These are phyloP conservation scores for Botryotinia convoluta DNA, from an alignment of 2,329 filamentous ascomycete genomes.

Conservation along the genomic window DNA sequence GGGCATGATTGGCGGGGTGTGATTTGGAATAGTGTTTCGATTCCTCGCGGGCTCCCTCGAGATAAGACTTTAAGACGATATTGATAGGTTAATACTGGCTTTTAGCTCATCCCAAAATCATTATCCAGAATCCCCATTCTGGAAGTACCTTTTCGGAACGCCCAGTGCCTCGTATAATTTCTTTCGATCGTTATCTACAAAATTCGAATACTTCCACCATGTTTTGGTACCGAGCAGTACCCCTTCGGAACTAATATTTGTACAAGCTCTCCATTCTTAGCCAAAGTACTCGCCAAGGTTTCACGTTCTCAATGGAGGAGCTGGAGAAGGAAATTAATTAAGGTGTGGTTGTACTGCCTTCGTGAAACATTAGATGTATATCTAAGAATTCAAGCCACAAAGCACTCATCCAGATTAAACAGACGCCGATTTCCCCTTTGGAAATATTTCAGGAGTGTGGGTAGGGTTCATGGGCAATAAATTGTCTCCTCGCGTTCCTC, in stretches of 20 bases:
- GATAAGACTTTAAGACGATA: not conserved
- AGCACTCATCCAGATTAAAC: not conserved
- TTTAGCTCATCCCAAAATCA: not conserved
- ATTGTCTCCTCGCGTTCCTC: not conserved
- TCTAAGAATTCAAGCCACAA: constrained; percentile 8
- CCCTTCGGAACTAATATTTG: not conserved
- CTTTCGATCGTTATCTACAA: not conserved
- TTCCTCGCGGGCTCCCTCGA: not conserved
- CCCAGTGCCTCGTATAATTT: not conserved
- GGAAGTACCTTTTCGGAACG: not conserved
- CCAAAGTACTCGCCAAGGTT: not conserved
- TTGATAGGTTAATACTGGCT: not conserved
- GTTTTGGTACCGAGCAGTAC: not conserved
- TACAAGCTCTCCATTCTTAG: not conserved
- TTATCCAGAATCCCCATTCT: not conserved
- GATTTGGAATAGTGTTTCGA: not conserved
- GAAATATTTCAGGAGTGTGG: not conserved
- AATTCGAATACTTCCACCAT: not conserved
- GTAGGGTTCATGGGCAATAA: not conserved
- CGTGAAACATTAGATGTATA: constrained; percentile 12
- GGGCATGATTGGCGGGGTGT: not conserved
- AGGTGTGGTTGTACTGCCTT: not conserved
- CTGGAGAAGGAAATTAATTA: constrained; percentile 12
- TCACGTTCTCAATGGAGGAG: not conserved
- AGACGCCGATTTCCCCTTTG: not conserved